Evolutionary conservation across 2,329 filamentous ascomycete species (phyloP), one percentile per base, ranked within the genome.

Genomic region (Zarea fungicola): DNA sequence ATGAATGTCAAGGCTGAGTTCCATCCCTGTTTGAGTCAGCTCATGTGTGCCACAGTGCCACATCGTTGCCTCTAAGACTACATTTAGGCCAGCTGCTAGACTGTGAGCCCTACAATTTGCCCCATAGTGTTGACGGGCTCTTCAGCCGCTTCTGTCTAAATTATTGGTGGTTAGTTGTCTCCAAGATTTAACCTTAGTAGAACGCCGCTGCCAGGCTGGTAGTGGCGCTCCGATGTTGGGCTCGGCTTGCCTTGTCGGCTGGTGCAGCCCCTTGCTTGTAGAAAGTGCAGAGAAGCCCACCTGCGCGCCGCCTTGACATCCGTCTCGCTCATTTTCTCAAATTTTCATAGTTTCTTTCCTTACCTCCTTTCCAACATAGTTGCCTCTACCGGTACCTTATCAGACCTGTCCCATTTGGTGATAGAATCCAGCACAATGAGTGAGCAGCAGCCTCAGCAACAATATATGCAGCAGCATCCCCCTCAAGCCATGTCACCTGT

Each of bases 61-160:
- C 34, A n/a, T n/a, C n/a, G n/a, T n/a, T 28, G 41, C n/a, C 37
- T 28, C 11, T 10, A 3, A 39, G 21, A 19, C 14, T 14, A 16
- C 4, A n/a, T 28, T 25, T 28, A 19, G 37, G n/a, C 26, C 40
- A 19, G 26, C 26, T 7, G 14, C 42, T 37, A 37, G 34, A 34
- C 25, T 18, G 14, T 14, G 14, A 47, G 43, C 43, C 43, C 35
- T 47, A 47, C 43, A 14, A 47, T 13, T 3, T 16, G 34, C 13
- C 43, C 43, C 43, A 35, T 46, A 46, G 22, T 8, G 25, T 22
- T 19, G 9, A n/a, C n/a, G 42, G 43, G 26, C 26, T 31, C 9
- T 18, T 47, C 43, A 47, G 43, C 43, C 43, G 35, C 43, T 47
- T 35, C 14, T 31, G 34, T 40, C 35, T 40, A 25, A 39, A 47